Evolutionary conservation across 441 rosid genomes (phyloP).

Genomic region (Erodium chrysanthum): DNA sequence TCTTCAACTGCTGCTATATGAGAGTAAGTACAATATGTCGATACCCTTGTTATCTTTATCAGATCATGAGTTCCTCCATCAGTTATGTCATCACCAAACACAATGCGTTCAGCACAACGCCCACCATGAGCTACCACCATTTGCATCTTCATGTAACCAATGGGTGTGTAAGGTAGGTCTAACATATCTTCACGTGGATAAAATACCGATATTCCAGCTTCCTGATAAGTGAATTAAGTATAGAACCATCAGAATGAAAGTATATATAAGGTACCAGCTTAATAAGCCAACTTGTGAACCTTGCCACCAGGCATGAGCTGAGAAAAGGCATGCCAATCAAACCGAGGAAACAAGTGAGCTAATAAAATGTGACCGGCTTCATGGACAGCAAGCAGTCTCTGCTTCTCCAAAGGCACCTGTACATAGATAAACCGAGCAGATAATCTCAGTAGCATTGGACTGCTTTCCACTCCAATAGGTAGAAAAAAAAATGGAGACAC

Average conservation of each 20-base stretch:
- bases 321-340: constrained; percentile 98
- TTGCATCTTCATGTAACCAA: constrained; percentile 99
- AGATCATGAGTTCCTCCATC: constrained; percentile 95
- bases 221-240: constrained; percentile 31
- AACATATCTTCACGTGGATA: constrained; percentile 92
- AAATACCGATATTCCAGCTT: constrained; percentile 91
- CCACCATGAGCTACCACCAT: constrained; percentile 99
- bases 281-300: constrained; percentile 31
- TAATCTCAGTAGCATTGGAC: too few species aligned
- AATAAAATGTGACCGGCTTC: constrained; percentile 92
- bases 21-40: too few species aligned
- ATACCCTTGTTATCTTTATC: constrained; percentile 86
- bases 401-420: constrained; percentile 79
- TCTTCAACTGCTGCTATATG: too few species aligned
- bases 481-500: constrained; percentile 7
- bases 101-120: constrained; percentile 77
- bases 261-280: constrained; percentile 4
- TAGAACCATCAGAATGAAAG: constrained; percentile 3
- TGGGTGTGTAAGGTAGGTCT: constrained; percentile 88
- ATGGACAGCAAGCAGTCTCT: constrained; percentile 82
- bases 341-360: constrained; percentile 92
- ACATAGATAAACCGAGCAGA: constrained; percentile 13
- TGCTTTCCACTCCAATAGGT: too few species aligned
- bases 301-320: constrained; percentile 98
- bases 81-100: constrained; percentile 64